Percentiles rank a stretch among this genome's conserved stretches.
phyloP scores from a whole-genome alignment of 345 rosid genomes.

The Salix suchowensis region DNA sequence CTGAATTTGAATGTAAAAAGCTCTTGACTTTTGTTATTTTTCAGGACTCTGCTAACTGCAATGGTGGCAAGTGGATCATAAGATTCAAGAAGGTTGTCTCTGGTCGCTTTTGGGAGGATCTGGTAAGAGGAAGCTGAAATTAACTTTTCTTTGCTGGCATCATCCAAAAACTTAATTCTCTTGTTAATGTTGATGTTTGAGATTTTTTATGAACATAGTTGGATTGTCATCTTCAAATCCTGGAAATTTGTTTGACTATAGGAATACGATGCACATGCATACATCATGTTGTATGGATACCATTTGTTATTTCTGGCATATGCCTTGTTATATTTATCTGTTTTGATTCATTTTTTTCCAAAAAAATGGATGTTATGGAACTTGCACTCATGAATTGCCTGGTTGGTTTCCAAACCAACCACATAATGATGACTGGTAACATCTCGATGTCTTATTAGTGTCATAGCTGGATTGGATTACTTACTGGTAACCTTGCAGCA shows the following conservation, averaged over 20 bases:
- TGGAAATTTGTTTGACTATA: background rate
- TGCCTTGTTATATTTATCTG: background rate
- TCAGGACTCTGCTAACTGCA: slow-evolving; percentile 90
- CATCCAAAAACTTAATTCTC: background rate
- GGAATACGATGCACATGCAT: no score
- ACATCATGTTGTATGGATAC: background rate
- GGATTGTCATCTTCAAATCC: background rate
- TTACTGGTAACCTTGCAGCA: no score
- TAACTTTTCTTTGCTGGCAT: background rate
- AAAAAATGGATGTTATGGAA: background rate
- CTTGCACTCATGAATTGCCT: background rate
- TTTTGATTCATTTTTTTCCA: background rate
- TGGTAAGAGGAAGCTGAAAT: slow-evolving; percentile 47
- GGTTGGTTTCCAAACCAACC: background rate
- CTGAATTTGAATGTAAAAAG: background rate
- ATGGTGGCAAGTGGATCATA: slow-evolving; percentile 97
- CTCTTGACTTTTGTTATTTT: slow-evolving; percentile 11
- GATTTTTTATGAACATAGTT: background rate
- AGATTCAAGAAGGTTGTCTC: slow-evolving; percentile 90
- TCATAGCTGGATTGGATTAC: background rate
- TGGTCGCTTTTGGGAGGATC: slow-evolving; percentile 97
- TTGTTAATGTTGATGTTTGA: no score
- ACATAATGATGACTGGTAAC: background rate
- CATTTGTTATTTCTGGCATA: background rate
- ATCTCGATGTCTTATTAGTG: background rate